Evolutionary conservation across 1,284 basidiomycete species (phyloP), one percentile per base, ranked within the genome.

Genomic region (Hypsizygus ulmarius): DNA sequence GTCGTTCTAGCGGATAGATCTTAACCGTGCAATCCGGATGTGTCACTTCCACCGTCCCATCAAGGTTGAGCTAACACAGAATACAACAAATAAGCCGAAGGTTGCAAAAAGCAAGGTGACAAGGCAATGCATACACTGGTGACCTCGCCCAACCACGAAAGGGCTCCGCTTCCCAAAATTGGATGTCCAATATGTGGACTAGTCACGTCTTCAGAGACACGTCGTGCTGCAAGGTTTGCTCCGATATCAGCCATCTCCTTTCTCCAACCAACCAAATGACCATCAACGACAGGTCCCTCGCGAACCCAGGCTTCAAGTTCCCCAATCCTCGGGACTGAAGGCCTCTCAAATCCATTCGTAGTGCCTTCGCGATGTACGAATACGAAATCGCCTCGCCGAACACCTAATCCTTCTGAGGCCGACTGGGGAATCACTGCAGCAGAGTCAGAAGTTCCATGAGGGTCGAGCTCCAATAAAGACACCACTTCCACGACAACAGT

Each of bases 391-490:
- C 92, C 90, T 16, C 89, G 77, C 39, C 83, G 79, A 19, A 95
- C 83, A 29, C 90, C 90, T 42, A 89, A 80, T n/a, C 80, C 81
- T 35, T 86, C 83, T 54, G 69, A 57, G 33, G 68, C 55, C 54
- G 68, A 56, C 38, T 72, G 66, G 18, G 74, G 63, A 45, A 69
- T 64, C 32, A 73, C 61, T 8, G 67, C 66, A 39, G 69, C 66
- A 54, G 69, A 65, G 54, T 84, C 83, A 39, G 74, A 73, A 14
- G 72, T 70, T 21, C 90, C 90, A 57, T 89, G 86, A 5, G 89
- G 84, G 63, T 96, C 92, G 43, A 97, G 79, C 68, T 97, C 93
- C 28, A 97, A 77, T 11, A 90, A 77, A 32, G 93, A 90, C 4
- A 87, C 90, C 11, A 85, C 73, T 64, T 91, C 87, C 45, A 71